Conservation (phyloP, 306 rosid genomes). For the Aeschynomene evenia region DNA sequence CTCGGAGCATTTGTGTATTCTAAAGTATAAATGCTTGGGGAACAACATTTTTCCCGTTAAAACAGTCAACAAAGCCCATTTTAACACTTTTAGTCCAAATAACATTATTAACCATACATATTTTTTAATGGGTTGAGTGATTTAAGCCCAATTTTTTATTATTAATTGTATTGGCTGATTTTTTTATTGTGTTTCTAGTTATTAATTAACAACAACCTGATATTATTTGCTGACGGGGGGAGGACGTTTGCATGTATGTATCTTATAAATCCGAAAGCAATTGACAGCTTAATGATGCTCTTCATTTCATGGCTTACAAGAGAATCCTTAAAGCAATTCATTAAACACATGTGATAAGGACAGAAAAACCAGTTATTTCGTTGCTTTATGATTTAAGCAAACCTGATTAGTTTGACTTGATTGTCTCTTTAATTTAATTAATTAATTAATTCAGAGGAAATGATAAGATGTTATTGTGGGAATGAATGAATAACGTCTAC, state of each 20-base stretch:
- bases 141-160: no score
- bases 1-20: no score
- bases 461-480: constrained; percentile 21
- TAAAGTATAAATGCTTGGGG: no score
- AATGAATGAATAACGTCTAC: constrained; percentile 31
- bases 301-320: constrained; percentile 6
- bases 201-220: not conserved
- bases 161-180: no score
- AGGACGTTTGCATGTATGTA: not conserved
- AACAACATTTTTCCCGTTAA: no score
- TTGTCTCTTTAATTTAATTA: constrained; percentile 24
- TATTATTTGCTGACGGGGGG: constrained; percentile 29
- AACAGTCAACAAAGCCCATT: no score
- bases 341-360: constrained; percentile 23
- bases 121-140: no score
- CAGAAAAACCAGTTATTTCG: constrained; percentile 23
- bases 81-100: no score
- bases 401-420: constrained; percentile 16
- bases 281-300: not conserved
- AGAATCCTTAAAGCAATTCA: not conserved
- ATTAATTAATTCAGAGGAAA: constrained; percentile 37
- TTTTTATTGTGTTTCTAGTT: no score
- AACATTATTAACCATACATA: no score
- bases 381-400: constrained; percentile 26
- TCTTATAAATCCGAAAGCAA: not conserved